Base-by-base conservation (phyloP, 1,139 yeast genomes). In the Suhomyces taliae region DNA sequence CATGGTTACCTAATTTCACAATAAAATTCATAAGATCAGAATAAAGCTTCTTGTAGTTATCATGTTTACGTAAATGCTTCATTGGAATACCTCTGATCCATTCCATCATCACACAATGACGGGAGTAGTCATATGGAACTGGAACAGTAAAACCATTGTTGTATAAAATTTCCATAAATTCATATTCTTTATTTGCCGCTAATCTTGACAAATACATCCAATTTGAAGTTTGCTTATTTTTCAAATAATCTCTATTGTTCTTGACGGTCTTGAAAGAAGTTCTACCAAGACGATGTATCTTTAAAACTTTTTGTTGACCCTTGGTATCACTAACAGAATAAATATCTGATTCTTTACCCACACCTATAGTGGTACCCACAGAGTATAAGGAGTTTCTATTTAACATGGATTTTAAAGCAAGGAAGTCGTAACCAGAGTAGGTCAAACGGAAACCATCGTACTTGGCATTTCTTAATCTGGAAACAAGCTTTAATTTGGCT, bases 271-370 rank as follows among this genome's bases (percentile, higher is more conserved):
- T 81, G 70, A 93, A 93, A 2, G 97, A 90, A 1, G 95, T 87
- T 62, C 99, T 81, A 32, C 99, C 99, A 49, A 93, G 74, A 56
- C 99, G 78, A 67, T 91, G 98, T 40, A 93, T 86, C 67, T 93
- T 93, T 61, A 95, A 66, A 10, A 91, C 97, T 58, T 79, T 80
- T 50, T 82, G 81, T 12, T 62, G 64, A 1, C 95, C 95, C 27
- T 76, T 63, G 9, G 78, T 71, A 59, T 87, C 93, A 49, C 87
- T 84, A 1, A 88, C 91, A n/a, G 93, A 79, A 64, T 86, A 90
- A 59, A 93, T 91, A 69, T 93, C 99, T 4, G 97, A 90, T 65
- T 93, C 99, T 64, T 93, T 93, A 60, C 99, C 99, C 43, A 95
- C 96, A 48, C 99, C 99, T 58, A 93, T 90, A 26, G 87, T 89